Conservation (phyloP, 2,329 filamentous ascomycete genomes). For the Scorias spongiosa region DNA sequence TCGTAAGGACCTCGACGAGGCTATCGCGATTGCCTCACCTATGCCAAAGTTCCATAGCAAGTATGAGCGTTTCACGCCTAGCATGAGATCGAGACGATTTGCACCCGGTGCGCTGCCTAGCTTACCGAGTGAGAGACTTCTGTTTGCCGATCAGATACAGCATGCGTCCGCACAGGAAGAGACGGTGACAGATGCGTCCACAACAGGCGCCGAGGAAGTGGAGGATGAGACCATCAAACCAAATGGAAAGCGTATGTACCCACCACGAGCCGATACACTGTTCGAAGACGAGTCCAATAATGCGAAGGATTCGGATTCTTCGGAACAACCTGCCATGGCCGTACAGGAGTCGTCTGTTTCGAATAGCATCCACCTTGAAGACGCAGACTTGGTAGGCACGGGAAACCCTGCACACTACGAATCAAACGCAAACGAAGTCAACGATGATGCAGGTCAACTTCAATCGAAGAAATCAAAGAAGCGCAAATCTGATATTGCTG, state of each 20-base stretch:
- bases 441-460: not conserved
- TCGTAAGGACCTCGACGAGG: conserved; percentile 37
- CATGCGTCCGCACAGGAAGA: not conserved
- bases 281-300: not conserved
- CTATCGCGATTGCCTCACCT: conserved; percentile 28
- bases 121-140: conserved; percentile 24
- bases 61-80: conserved; percentile 22
- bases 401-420: not conserved
- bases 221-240: not conserved
- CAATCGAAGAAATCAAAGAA: not conserved
- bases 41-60: conserved; percentile 21
- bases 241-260: not conserved
- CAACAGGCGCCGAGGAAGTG: not conserved
- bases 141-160: conserved; percentile 16
- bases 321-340: not conserved
- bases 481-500: not conserved
- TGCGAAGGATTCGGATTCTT: not conserved
- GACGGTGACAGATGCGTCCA: not conserved
- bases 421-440: not conserved
- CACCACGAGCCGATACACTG: not conserved
- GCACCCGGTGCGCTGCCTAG: conserved; percentile 21
- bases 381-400: not conserved
- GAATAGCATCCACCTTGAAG: not conserved
- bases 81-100: conserved; percentile 14
- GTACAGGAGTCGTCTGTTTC: too few species aligned